Evolutionary conservation across 805 yeast genomes (phyloP).

Genomic region (Monosporozyma yasuniensis): DNA sequence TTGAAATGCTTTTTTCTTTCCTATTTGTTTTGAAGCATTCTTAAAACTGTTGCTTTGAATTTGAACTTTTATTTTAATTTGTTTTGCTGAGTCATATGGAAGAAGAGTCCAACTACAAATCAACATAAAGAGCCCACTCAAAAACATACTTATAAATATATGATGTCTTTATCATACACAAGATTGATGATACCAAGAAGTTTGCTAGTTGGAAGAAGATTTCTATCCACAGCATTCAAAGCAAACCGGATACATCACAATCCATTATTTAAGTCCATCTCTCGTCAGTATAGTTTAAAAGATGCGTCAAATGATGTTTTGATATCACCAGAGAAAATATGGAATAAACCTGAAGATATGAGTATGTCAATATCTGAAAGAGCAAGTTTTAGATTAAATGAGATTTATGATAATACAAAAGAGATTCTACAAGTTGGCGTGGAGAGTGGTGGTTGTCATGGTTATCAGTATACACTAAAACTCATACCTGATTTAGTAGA

Average conservation of each 20-base stretch:
- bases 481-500: conserved; percentile 44
- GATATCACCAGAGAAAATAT: conserved; percentile 2
- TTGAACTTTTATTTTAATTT: neutral
- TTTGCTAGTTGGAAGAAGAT: neutral
- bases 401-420: conserved; percentile 18
- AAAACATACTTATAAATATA: no score
- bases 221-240: neutral
- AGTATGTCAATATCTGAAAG: conserved; percentile 21
- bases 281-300: neutral
- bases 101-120: neutral
- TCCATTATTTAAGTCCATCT: neutral
- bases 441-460: conserved; percentile 97
- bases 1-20: neutral
- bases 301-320: conserved; percentile 20
- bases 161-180: neutral
- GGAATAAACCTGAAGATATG: conserved; percentile 8
- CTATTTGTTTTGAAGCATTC: no score
- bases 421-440: conserved; percentile 63
- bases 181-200: neutral
- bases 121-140: neutral
- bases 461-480: conserved; percentile 79
- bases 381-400: conserved; percentile 22
- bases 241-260: neutral
- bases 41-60: neutral
- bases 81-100: neutral